Conservation (phyloP, 768 basidiomycete species). For the Cytidiella melzeri region DNA sequence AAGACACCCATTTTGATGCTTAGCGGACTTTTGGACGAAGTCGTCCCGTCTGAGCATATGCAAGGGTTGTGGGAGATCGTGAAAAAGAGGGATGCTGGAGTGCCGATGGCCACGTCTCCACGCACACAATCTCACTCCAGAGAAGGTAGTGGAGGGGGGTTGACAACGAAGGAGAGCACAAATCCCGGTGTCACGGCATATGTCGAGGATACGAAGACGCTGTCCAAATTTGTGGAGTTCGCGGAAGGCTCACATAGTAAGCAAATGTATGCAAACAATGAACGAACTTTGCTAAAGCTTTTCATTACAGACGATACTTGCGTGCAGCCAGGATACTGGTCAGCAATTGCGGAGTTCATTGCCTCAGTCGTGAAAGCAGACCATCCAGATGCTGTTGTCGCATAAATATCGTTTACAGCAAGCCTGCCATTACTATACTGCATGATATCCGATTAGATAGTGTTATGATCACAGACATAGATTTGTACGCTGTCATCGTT, state of each 20-base stretch:
- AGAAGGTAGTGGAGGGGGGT: background rate
- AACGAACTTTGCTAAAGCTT: background rate
- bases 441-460: too few relatives aligned
- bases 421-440: too few relatives aligned
- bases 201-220: background rate
- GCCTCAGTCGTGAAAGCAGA: background rate
- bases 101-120: background rate
- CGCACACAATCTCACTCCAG: background rate
- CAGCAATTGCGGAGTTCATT: slow-evolving; percentile 7
- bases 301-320: slow-evolving; percentile 10
- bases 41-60: slow-evolving; percentile 78
- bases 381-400: background rate
- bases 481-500: too few relatives aligned
- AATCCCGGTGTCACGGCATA: background rate
- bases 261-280: background rate
- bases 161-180: background rate
- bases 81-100: slow-evolving; percentile 1
- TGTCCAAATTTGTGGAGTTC: slow-evolving; percentile 8
- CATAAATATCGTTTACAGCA: too few relatives aligned
- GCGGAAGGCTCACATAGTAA: slow-evolving; percentile 9
- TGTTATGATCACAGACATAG: too few relatives aligned
- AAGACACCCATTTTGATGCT: slow-evolving; percentile 77
- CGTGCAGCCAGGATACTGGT: slow-evolving; percentile 12
- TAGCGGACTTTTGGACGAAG: slow-evolving; percentile 64
- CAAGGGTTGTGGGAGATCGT: slow-evolving; percentile 61